Evolutionary conservation across 176 grass and related monocot genomes (phyloP).

Genomic region (Carex kokanica): DNA sequence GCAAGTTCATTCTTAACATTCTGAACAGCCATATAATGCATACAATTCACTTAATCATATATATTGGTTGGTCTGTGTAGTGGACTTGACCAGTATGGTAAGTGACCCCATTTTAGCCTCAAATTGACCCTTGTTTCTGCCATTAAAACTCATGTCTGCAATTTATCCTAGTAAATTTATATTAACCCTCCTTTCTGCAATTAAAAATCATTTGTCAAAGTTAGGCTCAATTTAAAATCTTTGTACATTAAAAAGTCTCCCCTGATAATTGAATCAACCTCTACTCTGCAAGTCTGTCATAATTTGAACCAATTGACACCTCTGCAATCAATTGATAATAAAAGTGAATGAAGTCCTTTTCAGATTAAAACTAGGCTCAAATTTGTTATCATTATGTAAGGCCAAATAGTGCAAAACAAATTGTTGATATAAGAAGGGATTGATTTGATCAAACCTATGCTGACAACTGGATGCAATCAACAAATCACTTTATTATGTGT

Average conservation of each 20-base stretch:
- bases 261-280: neutral
- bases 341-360: neutral
- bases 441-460: neutral
- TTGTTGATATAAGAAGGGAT: too few species aligned
- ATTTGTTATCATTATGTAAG: neutral
- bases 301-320: neutral
- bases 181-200: neutral
- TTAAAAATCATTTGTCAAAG: neutral
- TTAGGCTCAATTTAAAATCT: neutral
- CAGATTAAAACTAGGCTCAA: neutral
- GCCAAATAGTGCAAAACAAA: neutral
- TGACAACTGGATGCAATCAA: neutral
- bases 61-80: neutral
- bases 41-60: neutral
- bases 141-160: neutral
- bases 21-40: neutral
- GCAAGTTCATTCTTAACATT: slow-evolving; percentile 21
- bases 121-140: neutral
- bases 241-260: neutral
- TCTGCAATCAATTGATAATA: neutral
- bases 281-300: neutral
- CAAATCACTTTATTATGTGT: neutral
- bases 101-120: neutral
- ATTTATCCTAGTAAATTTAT: neutral
- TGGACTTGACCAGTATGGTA: neutral